A percentile compares a stretch with the other conserved stretches of the same genome.
These are phyloP conservation scores for Nicotiana tomentosiformis DNA, from an alignment of 257 asterid species.

Conservation along the genomic window DNA sequence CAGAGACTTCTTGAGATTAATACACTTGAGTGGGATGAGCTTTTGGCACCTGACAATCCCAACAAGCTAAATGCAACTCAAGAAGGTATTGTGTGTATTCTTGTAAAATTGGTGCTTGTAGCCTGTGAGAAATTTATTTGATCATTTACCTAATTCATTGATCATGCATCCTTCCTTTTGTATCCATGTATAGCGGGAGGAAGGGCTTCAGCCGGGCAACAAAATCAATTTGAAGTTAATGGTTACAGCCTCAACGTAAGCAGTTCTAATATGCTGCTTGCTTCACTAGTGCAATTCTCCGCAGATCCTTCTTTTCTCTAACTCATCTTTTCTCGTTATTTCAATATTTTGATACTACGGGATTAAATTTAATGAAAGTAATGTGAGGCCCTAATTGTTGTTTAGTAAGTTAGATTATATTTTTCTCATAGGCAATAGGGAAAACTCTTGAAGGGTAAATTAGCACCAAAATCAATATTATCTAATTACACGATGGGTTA, in stretches of 20 bases:
- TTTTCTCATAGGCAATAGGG: not conserved
- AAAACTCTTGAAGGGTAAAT: not conserved
- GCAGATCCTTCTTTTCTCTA: not conserved
- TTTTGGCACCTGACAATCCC: constrained; percentile 60
- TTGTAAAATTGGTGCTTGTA: not conserved
- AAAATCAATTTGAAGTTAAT: constrained; percentile 37
- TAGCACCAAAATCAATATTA: not conserved
- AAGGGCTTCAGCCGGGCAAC: constrained; percentile 35
- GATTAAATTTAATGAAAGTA: not conserved
- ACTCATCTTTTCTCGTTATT: not conserved
- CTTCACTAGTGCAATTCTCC: not conserved
- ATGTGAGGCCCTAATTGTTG: not conserved
- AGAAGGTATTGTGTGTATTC: constrained; percentile 43
- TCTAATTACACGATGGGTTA: not conserved
- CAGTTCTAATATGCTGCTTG: not conserved
- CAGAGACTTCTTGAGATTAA: constrained; percentile 79
- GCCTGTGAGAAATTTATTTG: not conserved
- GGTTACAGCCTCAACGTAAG: constrained; percentile 48
- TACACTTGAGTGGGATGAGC: constrained; percentile 99
- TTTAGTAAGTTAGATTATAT: not conserved
- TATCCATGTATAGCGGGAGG: constrained; percentile 33
- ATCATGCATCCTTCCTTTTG: constrained; percentile 4
- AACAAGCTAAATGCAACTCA: constrained; percentile 37
- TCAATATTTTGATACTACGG: not conserved
- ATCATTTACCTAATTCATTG: constrained; percentile 2